Evolutionary conservation across 2,329 filamentous ascomycete genomes (phyloP).

Genomic region (Sclerotinia nivalis): DNA sequence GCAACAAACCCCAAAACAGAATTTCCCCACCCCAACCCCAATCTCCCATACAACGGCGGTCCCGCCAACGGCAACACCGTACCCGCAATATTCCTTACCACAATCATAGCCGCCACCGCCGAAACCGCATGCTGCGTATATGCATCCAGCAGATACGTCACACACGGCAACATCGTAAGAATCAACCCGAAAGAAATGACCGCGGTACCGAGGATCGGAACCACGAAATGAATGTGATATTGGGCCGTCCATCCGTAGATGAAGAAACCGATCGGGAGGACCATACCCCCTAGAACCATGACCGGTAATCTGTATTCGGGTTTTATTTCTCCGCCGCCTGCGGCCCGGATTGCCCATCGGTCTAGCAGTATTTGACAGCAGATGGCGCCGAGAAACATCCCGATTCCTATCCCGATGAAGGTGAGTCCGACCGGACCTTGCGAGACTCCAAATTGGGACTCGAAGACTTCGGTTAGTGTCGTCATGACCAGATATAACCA

Average conservation of each 20-base stretch:
- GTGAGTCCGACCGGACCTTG: constrained; percentile 42
- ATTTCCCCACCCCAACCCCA: constrained; percentile 41
- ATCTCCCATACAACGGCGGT: constrained; percentile 34
- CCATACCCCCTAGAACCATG: constrained; percentile 37
- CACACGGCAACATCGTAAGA: constrained; percentile 28
- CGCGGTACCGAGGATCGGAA: constrained; percentile 34
- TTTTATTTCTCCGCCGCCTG: constrained; percentile 42
- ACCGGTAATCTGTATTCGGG: constrained; percentile 48
- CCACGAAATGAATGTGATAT: constrained; percentile 45
- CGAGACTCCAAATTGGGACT: constrained; percentile 42
- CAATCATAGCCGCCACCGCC: constrained; percentile 42
- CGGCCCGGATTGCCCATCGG: constrained; percentile 45
- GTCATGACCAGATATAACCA: constrained; percentile 44
- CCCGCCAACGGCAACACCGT: constrained; percentile 39
- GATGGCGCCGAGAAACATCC: constrained; percentile 34
- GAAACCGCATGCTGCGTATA: constrained; percentile 42
- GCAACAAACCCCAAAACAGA: constrained; percentile 40
- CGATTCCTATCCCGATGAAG: constrained; percentile 43
- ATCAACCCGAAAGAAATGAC: constrained; percentile 2
- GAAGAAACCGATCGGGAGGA: constrained; percentile 48
- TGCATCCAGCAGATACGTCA: constrained; percentile 41
- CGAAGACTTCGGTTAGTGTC: constrained; percentile 44
- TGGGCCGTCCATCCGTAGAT: constrained; percentile 50
- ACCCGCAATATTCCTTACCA: constrained; percentile 36
- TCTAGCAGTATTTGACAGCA: constrained; percentile 33